Percentiles rank a stretch among this genome's conserved stretches.
phyloP scores from a whole-genome alignment of 78 protist genomes.

The Salpingoeca rosetta region DNA sequence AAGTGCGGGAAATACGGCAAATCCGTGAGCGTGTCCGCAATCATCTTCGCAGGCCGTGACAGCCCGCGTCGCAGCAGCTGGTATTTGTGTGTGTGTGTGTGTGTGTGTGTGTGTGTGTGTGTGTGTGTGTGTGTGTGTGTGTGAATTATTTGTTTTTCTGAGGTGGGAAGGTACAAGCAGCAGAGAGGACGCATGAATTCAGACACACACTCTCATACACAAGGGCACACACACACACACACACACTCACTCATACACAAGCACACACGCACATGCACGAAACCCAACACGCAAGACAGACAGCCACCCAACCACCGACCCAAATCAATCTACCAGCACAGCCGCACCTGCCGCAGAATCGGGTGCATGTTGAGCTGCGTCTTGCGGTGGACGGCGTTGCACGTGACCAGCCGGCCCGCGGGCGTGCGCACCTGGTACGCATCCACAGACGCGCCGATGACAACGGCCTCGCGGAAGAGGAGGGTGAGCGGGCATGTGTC shows the following conservation, averaged over 20 bases:
- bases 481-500: background rate
- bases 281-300: background rate
- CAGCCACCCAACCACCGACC: background rate
- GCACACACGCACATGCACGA: background rate
- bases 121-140: background rate
- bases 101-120: conserved; percentile 1
- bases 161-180: background rate
- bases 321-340: background rate
- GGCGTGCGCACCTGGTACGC: too few species aligned
- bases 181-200: background rate
- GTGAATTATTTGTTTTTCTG: background rate
- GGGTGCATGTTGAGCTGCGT: too few species aligned
- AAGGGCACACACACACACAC: background rate
- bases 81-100: background rate
- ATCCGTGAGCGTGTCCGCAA: background rate
- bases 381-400: too few species aligned
- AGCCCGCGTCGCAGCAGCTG: conserved; percentile 1
- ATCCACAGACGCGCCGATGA: too few species aligned
- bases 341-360: too few species aligned
- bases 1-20: conserved; percentile 28
- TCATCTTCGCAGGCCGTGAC: background rate
- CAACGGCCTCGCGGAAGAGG: too few species aligned
- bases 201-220: background rate
- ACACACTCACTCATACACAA: background rate
- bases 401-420: too few species aligned